Conservation (phyloP, 495 filamentous ascomycete genomes). For the Cairneyella variabilis region DNA sequence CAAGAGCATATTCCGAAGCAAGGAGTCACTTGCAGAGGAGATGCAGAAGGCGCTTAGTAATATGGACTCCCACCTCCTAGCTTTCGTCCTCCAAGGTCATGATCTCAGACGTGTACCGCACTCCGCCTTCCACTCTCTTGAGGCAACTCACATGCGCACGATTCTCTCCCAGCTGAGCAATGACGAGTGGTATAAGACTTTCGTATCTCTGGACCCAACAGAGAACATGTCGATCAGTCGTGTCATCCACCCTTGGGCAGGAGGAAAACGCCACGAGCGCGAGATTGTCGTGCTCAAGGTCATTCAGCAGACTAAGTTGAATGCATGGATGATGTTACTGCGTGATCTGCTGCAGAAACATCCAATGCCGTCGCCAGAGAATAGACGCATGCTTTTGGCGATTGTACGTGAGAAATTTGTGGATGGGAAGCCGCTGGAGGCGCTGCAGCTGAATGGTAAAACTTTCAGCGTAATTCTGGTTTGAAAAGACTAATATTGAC, state of each 20-base stretch:
- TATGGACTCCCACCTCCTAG: constrained; percentile 14
- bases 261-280: constrained; percentile 2
- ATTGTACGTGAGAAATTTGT: constrained; percentile 16
- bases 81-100: constrained; percentile 11
- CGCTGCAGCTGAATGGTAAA: too few species aligned
- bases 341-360: background rate
- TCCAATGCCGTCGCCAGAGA: background rate
- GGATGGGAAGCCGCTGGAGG: constrained; percentile 16
- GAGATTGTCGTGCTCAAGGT: constrained; percentile 23
- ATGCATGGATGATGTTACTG: constrained; percentile 11
- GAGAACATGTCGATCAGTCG: constrained; percentile 6
- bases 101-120: constrained; percentile 10
- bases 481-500: background rate
- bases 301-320: constrained; percentile 7
- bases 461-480: too few species aligned
- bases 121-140: constrained; percentile 29
- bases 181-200: constrained; percentile 23
- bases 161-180: constrained; percentile 40
- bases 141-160: constrained; percentile 50
- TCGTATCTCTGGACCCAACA: background rate
- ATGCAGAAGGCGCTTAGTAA: constrained; percentile 20
- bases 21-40: constrained; percentile 20
- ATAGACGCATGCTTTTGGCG: constrained; percentile 10
- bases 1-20: constrained; percentile 22
- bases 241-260: constrained; percentile 1